These are phyloP conservation scores for Penicillium thymicola DNA, from an alignment of 2,329 filamentous ascomycete genomes.

Conservation along the genomic window DNA sequence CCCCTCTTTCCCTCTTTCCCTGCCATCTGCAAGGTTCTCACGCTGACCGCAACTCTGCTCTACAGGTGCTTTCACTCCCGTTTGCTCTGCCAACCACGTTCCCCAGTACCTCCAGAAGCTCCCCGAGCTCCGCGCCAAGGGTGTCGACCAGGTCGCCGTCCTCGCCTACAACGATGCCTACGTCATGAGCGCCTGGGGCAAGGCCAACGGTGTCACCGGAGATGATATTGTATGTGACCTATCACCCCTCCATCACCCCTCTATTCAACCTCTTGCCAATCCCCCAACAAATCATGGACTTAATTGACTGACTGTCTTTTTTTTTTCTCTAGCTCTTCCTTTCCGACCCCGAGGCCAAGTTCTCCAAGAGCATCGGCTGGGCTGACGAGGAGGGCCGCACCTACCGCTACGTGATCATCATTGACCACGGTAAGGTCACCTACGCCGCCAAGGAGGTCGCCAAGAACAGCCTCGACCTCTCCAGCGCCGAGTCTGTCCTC, in stretches of 20 bases:
- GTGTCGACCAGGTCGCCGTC: conserved; percentile 76
- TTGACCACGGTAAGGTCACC: conserved; percentile 78
- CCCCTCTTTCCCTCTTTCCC: not conserved
- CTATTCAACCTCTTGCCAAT: not conserved
- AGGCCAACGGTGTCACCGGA: conserved; percentile 75
- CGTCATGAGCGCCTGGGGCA: conserved; percentile 87
- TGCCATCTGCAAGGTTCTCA: conserved; percentile 7
- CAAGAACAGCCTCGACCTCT: conserved; percentile 42
- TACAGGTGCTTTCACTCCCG: conserved; percentile 75
- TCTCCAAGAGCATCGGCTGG: conserved; percentile 78
- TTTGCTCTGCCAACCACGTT: conserved; percentile 77
- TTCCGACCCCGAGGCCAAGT: conserved; percentile 67
- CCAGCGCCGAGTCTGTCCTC: conserved; percentile 48
- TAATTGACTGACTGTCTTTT: conserved; percentile 6
- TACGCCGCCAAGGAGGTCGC: conserved; percentile 72
- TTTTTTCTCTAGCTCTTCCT: conserved; percentile 62
- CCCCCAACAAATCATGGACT: not conserved
- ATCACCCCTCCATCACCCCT: not conserved
- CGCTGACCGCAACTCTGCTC: conserved; percentile 15
- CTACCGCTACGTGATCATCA: conserved; percentile 72
- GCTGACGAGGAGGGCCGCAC: conserved; percentile 67
- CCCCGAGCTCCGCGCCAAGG: conserved; percentile 70
- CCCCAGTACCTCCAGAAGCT: conserved; percentile 74
- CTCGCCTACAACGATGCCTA: conserved; percentile 81
- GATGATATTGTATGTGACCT: conserved; percentile 59